Percentiles rank a stretch among this genome's conserved stretches.
Evolutionary conservation across 352 stramenopile genomes (phyloP).

Genomic region (Pythium sukuiense): DNA sequence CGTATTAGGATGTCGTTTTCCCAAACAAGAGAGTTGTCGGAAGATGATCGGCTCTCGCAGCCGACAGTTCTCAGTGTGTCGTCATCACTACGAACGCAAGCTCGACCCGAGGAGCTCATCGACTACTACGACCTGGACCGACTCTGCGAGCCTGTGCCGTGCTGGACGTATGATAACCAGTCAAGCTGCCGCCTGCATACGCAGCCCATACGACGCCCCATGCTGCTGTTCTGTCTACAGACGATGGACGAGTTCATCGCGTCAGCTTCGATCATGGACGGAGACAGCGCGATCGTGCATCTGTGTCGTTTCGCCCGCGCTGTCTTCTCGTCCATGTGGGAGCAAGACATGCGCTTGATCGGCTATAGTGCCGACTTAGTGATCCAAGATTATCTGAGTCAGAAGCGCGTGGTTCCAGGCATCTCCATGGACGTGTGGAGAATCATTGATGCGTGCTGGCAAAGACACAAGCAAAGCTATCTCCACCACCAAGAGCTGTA

Average conservation of each 20-base stretch:
- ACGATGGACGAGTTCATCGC: conserved; percentile 73
- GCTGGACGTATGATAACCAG: conserved; percentile 46
- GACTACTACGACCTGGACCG: conserved; percentile 75
- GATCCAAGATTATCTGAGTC: conserved; percentile 35
- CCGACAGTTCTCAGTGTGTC: conserved; percentile 14
- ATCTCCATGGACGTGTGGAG: conserved; percentile 60
- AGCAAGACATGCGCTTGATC: conserved; percentile 33
- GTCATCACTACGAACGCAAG: neutral
- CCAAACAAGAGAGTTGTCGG: conserved; percentile 1
- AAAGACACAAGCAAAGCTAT: conserved; percentile 58
- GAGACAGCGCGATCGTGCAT: conserved; percentile 36
- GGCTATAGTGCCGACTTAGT: conserved; percentile 33
- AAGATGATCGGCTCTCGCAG: conserved; percentile 8
- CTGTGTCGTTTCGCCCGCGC: conserved; percentile 53
- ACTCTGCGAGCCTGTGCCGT: conserved; percentile 64
- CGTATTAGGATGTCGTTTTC: conserved; percentile 16
- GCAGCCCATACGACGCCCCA: conserved; percentile 39
- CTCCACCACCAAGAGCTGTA: conserved; percentile 66
- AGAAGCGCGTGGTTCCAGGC: conserved; percentile 37
- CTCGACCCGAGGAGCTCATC: conserved; percentile 33
- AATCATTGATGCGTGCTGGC: conserved; percentile 60
- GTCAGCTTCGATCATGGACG: conserved; percentile 6
- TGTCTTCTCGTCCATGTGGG: conserved; percentile 58
- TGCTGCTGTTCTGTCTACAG: conserved; percentile 77
- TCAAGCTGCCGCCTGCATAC: conserved; percentile 46